Base-by-base conservation (phyloP, 2,329 filamentous ascomycete genomes). In the Fusarium caatingaense region DNA sequence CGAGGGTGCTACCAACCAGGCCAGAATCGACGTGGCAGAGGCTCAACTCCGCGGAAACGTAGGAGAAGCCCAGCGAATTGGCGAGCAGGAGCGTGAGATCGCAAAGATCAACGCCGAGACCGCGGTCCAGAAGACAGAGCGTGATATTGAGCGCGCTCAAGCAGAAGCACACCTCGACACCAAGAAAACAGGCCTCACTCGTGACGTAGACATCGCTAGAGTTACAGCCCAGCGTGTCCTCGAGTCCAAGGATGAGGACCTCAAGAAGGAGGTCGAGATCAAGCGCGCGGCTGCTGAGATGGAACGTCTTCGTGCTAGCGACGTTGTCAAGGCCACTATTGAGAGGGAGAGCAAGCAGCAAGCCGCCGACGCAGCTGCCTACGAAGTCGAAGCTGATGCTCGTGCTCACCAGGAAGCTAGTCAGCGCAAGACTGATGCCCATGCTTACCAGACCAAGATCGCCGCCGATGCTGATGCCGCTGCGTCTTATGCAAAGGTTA, bases 31-130 rank as follows among this genome's bases (percentile, higher is more conserved):
- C 75, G 90, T 90, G 5, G 88, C 88, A 47, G 88, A 89, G 59
- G 88, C 88, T 10, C 87, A 88, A 73, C 83, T 88, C 73, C 85
- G 85, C 53, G 92, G 91, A 75, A 91, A 91, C 72, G 90, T 93
- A 16, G 92, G 91, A 61, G 93, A 96, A 79, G 90, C 93, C 25
- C 86, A 93, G 78, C 91, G 92, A 75, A 88, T 90, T 75, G 93
- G 93, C 69, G 87, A 92, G 74, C 92, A 94, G 68, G 93, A 96
- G 78, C 92, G 94, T 57, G 91, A 94, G 76, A 92, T 97, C 44
- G 92, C 93, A 73, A 95, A 94, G 83, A 97, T 97, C 81, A 89
- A 94, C 78, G 93, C 93, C 70, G 90, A 93, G 73, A 97, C 93
- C 2, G 92, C 93, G 2, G 92, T 96, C 3, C 87, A 93, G 65